Percentiles rank a stretch among this genome's conserved stretches.
These are phyloP conservation scores for Wickerhamiella parazyma DNA, from an alignment of 805 yeast species.

Conservation along the genomic window DNA sequence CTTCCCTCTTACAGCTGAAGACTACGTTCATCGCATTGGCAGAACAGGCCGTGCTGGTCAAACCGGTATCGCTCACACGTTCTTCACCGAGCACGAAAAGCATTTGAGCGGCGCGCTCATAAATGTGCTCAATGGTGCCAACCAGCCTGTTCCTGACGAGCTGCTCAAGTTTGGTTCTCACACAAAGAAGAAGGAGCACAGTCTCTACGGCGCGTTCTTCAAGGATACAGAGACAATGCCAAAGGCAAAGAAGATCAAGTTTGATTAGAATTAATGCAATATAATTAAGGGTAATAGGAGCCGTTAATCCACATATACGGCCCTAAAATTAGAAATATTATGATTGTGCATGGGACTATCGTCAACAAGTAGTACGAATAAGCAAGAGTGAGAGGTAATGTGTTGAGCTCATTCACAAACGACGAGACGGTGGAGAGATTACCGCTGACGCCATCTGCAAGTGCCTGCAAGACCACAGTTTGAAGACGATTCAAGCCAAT, in stretches of 20 bases:
- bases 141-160: conserved; percentile 92
- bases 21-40: conserved; percentile 93
- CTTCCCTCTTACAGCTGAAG: conserved; percentile 92
- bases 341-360: conserved; percentile 34
- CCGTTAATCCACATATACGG: conserved; percentile 46
- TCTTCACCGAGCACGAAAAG: conserved; percentile 93
- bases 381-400: conserved; percentile 27
- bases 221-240: conserved; percentile 72
- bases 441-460: conserved; percentile 59
- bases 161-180: conserved; percentile 92
- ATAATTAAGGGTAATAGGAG: neutral
- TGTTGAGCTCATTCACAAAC: conserved; percentile 51
- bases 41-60: conserved; percentile 98
- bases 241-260: conserved; percentile 78
- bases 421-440: conserved; percentile 65
- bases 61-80: conserved; percentile 86
- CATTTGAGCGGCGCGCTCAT: conserved; percentile 89
- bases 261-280: conserved; percentile 31
- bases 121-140: conserved; percentile 85
- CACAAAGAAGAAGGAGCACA: conserved; percentile 93
- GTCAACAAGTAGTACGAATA: conserved; percentile 41
- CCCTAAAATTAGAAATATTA: conserved; percentile 51
- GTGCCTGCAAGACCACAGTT: conserved; percentile 32
- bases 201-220: conserved; percentile 96
- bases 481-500: conserved; percentile 27